Base-by-base conservation (phyloP, 257 asterid genomes). In the Haberlea rhodopensis region DNA sequence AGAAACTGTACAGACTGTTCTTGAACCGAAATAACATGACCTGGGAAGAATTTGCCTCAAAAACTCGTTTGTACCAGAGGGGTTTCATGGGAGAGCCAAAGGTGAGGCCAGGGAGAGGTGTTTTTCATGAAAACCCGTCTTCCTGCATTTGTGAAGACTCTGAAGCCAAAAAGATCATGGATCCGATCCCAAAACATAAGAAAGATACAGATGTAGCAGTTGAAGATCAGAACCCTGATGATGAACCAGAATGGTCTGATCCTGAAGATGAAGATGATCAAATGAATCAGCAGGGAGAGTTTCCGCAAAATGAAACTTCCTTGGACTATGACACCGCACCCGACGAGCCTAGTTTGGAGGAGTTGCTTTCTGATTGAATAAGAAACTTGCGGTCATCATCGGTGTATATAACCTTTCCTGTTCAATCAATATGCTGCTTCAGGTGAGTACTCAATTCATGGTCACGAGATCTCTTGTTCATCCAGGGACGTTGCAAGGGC, bases 81-180 rank as follows among this genome's bases (percentile, higher is more conserved):
- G 95, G 96, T 62, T 92, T 89, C 69, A 87, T 89, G 91, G 99
- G 99, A 70, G 90, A 72, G 55, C 97, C 99, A 20, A 84, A 78
- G 75, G 81, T 83, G 71, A 84, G 91, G 72, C 84, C 96, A 0
- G 99, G 99, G 43, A 84, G 96, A 75, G 99, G 99, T 43, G 96
- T 55, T 37, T 92, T 92, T 78, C 97, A 89, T 6, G 99, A 89
- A 73, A 85, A 89, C 58, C 99, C 99, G 25, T 75, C 96, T 63
- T 10, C 94, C 62, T 92, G 99, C 80, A 87, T 92, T n/a, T 92
- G 99, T 75, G 91, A 85, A 76, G 82, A 84, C 46, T 45, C 92
- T 1, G 90, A 75, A 31, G 89, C 87, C 55, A 76, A 77, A 72
- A 54, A 62, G 48, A 72, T 75, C 69, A 64, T 46, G 64, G 77